These are phyloP conservation scores for Saitozyma podzolica DNA, from an alignment of 768 basidiomycete genomes.

Conservation along the genomic window DNA sequence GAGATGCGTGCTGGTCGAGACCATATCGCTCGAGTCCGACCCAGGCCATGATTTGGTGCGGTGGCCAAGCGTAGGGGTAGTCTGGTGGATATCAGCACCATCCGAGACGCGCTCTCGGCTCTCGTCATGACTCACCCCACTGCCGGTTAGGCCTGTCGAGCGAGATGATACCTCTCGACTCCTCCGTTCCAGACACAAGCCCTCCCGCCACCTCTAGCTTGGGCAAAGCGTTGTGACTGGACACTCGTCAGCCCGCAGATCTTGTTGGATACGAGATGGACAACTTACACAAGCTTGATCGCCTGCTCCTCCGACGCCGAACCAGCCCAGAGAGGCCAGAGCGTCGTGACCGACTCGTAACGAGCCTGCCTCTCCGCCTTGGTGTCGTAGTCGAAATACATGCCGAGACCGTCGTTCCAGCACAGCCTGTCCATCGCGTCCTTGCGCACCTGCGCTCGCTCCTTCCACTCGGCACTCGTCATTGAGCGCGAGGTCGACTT, in stretches of 20 bases:
- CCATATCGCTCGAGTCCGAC: slow-evolving; percentile 96
- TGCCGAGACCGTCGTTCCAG: slow-evolving; percentile 92
- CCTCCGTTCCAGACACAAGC: slow-evolving; percentile 92
- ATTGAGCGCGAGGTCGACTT: slow-evolving; percentile 56
- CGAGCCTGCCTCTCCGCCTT: slow-evolving; percentile 84
- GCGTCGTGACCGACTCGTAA: slow-evolving; percentile 94
- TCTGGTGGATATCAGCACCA: slow-evolving; percentile 20
- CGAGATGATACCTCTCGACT: slow-evolving; percentile 91
- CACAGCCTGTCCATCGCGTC: slow-evolving; percentile 86
- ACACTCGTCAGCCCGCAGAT: slow-evolving; percentile 7
- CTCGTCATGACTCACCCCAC: slow-evolving; percentile 63
- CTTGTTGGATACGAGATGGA: no score
- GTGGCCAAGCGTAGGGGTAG: slow-evolving; percentile 71
- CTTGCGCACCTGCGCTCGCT: slow-evolving; percentile 78
- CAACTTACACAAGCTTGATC: slow-evolving; percentile 82
- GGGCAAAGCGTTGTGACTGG: slow-evolving; percentile 76
- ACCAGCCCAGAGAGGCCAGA: slow-evolving; percentile 97
- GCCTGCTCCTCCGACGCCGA: slow-evolving; percentile 95
- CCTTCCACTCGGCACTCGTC: slow-evolving; percentile 87
- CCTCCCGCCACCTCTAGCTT: slow-evolving; percentile 98
- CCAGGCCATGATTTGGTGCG: slow-evolving; percentile 98
- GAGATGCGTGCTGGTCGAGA: slow-evolving; percentile 86
- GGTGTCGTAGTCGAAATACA: slow-evolving; percentile 97
- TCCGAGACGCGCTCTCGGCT: no score
- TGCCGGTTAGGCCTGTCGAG: slow-evolving; percentile 95